Conservation (phyloP, 2,329 filamentous ascomycete species). For the Ophiostoma ulmi region DNA sequence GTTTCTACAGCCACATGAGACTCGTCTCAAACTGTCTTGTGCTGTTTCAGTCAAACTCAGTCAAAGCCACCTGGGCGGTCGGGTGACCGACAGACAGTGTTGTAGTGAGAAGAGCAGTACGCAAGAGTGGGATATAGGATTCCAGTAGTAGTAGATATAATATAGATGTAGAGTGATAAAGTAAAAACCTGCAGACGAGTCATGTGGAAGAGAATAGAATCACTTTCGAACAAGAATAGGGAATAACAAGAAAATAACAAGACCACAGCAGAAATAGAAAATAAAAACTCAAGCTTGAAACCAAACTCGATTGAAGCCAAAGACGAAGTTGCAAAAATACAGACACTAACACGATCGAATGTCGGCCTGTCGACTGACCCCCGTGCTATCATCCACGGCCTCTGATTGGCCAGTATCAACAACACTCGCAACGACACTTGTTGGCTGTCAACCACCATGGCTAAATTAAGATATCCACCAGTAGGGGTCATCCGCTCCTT, state of each 20-base stretch:
- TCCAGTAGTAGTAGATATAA: background rate
- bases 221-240: background rate
- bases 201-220: background rate
- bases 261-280: background rate
- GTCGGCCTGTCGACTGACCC: background rate
- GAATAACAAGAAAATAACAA: background rate
- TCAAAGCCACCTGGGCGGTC: too few species aligned
- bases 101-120: background rate
- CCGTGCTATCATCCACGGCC: background rate
- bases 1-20: background rate
- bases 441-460: background rate
- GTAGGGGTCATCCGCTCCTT: background rate
- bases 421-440: background rate
- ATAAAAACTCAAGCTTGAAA: background rate
- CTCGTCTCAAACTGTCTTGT: background rate
- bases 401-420: background rate
- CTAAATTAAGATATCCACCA: slow-evolving; percentile 5
- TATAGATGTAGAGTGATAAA: background rate
- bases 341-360: background rate
- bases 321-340: background rate
- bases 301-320: too few species aligned
- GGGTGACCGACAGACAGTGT: too few species aligned
- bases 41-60: background rate
- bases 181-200: background rate
- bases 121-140: background rate